Base-by-base conservation (phyloP, 192 early-diverging fungal species). In the Spinellus fusiger region DNA sequence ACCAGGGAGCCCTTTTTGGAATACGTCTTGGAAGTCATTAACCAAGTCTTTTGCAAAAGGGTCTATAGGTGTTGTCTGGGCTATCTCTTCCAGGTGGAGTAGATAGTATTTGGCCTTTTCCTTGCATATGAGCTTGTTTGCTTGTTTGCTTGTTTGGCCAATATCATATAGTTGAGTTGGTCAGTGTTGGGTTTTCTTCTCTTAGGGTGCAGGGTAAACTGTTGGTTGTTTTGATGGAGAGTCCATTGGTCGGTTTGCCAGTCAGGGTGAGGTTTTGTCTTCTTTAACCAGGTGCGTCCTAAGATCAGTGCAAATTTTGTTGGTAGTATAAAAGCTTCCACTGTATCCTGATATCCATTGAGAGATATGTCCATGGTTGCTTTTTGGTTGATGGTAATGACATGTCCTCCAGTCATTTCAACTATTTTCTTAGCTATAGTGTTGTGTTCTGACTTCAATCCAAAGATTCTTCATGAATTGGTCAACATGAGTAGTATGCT, bases 1-100 rank as follows among this genome's bases (percentile, higher is more conserved):
- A 0, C 65, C 61, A 7, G 70, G 70, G 0, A 63, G 27, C 20
- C 54, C 38, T 55, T 55, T 5, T n/a, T n/a, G n/a, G n/a, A n/a
- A n/a, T n/a, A n/a, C n/a, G n/a, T n/a, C n/a, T n/a, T n/a, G n/a
- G n/a, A n/a, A n/a, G n/a, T n/a, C n/a, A n/a, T n/a, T n/a, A n/a
- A n/a, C n/a, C n/a, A n/a, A n/a, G n/a, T n/a, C n/a, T n/a, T n/a
- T n/a, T n/a, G n/a, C n/a, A n/a, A n/a, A n/a, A n/a, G n/a, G n/a
- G n/a, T n/a, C n/a, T n/a, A n/a, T n/a, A n/a, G n/a, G n/a, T n/a
- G n/a, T n/a, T n/a, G n/a, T n/a, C n/a, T n/a, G n/a, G n/a, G n/a
- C n/a, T n/a, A n/a, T n/a, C n/a, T n/a, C n/a, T n/a, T n/a, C n/a
- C n/a, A n/a, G n/a, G n/a, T n/a, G n/a, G n/a, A n/a, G n/a, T n/a